phyloP scores from a whole-genome alignment of 2,329 filamentous ascomycete genomes.

The Plectosphaerella plurivora region DNA sequence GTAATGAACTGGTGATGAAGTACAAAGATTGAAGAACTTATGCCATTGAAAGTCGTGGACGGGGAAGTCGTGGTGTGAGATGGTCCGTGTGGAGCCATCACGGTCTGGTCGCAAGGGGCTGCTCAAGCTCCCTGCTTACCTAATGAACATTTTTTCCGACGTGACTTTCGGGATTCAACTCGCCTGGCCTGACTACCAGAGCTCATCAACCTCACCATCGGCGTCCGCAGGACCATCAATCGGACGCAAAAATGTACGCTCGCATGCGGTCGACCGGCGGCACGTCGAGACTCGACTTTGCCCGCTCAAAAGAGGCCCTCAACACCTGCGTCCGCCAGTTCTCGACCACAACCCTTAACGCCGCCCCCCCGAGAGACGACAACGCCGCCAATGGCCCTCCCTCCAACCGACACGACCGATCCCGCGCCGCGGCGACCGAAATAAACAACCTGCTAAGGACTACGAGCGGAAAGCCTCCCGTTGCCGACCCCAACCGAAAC shows the following conservation, averaged over 20 bases:
- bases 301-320: conserved; percentile 23
- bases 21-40: too few species aligned
- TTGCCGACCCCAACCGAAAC: conserved; percentile 8
- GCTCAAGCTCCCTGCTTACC: too few species aligned
- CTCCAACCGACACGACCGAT: conserved; percentile 19
- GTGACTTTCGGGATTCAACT: background rate
- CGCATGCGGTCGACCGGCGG: conserved; percentile 30
- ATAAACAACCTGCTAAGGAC: conserved; percentile 24
- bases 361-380: conserved; percentile 16
- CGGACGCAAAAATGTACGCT: conserved; percentile 27
- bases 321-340: conserved; percentile 29
- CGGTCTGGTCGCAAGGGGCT: too few species aligned
- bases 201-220: background rate
- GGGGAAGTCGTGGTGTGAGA: too few species aligned
- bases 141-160: background rate
- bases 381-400: conserved; percentile 8
- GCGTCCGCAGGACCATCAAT: background rate
- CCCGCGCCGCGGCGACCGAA: conserved; percentile 26
- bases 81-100: too few species aligned
- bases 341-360: conserved; percentile 31
- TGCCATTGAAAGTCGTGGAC: too few species aligned
- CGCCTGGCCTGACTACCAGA: background rate
- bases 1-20: too few species aligned
- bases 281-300: conserved; percentile 28
- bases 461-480: background rate